Conservation (phyloP, 2,329 filamentous ascomycete species). For the Aspergillus fumigatus region DNA sequence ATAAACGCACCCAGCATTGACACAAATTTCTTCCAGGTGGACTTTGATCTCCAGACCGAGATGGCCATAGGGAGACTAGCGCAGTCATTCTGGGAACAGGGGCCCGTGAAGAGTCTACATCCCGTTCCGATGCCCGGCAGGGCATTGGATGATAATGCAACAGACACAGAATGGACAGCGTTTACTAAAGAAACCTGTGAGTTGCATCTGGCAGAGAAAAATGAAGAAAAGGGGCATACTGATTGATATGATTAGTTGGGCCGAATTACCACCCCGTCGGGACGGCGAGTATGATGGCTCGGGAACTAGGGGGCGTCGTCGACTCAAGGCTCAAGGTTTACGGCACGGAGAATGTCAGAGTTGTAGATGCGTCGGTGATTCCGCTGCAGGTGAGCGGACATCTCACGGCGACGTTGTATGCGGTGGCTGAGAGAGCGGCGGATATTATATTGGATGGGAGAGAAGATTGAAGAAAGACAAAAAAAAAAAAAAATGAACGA, state of each 20-base stretch:
- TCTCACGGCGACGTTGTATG: not conserved
- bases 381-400: not conserved
- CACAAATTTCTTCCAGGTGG: constrained; percentile 20
- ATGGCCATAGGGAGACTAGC: not conserved
- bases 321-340: not conserved
- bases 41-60: constrained; percentile 11
- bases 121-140: not conserved
- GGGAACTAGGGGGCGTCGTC: not conserved
- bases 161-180: not conserved
- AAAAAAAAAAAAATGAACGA: not conserved
- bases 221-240: no score
- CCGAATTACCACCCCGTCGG: not conserved
- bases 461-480: not conserved
- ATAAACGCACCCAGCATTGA: constrained; percentile 13
- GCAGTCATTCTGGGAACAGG: not conserved
- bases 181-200: not conserved
- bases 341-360: not conserved
- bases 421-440: not conserved
- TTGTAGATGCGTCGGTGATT: constrained; percentile 5
- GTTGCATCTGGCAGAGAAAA: not conserved
- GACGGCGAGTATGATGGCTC: not conserved
- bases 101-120: not conserved
- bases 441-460: not conserved
- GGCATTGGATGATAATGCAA: not conserved
- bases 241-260: not conserved